phyloP scores from a whole-genome alignment of 1,139 yeast species.

The Taphrina deformans region DNA sequence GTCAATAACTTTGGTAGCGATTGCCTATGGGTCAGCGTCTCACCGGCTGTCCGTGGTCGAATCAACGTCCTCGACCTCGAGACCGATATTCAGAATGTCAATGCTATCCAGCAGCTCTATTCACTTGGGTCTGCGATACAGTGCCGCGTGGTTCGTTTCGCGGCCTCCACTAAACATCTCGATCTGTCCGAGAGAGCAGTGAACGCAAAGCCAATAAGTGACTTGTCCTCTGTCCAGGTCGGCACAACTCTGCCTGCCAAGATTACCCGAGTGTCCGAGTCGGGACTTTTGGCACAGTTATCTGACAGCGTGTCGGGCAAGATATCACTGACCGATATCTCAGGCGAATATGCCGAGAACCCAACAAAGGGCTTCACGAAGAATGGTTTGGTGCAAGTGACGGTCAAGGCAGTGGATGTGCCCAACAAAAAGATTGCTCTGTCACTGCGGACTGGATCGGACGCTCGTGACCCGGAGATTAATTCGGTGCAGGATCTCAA shows the following conservation, averaged over 20 bases:
- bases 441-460: conserved; percentile 33
- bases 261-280: conserved; percentile 61
- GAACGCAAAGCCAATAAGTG: conserved; percentile 35
- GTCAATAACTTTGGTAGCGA: conserved; percentile 59
- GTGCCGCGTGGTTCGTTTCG: conserved; percentile 59
- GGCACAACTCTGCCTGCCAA: conserved; percentile 67
- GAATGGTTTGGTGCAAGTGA: conserved; percentile 61
- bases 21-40: conserved; percentile 65
- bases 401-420: conserved; percentile 41
- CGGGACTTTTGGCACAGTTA: conserved; percentile 62
- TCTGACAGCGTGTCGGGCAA: conserved; percentile 50
- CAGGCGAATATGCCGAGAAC: conserved; percentile 61
- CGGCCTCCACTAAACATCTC: conserved; percentile 55
- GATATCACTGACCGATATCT: conserved; percentile 74
- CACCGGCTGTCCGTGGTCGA: conserved; percentile 69
- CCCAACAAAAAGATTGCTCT: conserved; percentile 46
- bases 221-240: conserved; percentile 43
- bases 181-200: conserved; percentile 55
- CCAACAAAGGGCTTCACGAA: conserved; percentile 54
- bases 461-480: conserved; percentile 54
- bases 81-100: conserved; percentile 47
- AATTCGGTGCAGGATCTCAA: conserved; percentile 57
- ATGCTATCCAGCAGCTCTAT: conserved; percentile 55
- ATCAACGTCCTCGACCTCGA: conserved; percentile 63
- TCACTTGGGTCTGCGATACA: conserved; percentile 72